Evolutionary conservation across 202 grass and related monocot species (phyloP).

Genomic region (Eragrostis tef): DNA sequence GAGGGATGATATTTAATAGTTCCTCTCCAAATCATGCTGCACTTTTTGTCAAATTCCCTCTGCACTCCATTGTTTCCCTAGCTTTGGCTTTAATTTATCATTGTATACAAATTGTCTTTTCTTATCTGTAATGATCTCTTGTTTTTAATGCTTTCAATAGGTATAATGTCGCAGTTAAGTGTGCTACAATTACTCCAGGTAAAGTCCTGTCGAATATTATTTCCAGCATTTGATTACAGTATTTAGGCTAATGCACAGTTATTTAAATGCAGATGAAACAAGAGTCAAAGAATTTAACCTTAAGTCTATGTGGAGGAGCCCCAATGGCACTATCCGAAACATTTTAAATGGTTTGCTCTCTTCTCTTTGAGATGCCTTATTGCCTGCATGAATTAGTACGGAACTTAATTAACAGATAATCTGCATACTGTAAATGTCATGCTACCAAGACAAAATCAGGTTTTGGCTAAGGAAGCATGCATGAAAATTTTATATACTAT

Average conservation of each 20-base stretch:
- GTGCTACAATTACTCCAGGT: conserved; percentile 94
- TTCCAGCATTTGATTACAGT: conserved; percentile 24
- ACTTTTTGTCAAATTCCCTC: neutral
- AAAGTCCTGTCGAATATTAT: conserved; percentile 41
- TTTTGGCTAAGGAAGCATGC: neutral
- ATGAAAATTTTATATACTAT: neutral
- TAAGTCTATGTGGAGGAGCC: conserved; percentile 94
- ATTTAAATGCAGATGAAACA: conserved; percentile 69
- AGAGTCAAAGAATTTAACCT: conserved; percentile 89
- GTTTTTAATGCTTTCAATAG: conserved; percentile 45
- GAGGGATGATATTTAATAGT: neutral
- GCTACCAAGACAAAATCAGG: neutral
- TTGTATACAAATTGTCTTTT: conserved; percentile 20
- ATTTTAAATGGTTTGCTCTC: conserved; percentile 75
- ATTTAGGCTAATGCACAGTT: conserved; percentile 11
- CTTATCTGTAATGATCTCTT: conserved; percentile 14
- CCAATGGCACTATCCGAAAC: conserved; percentile 91
- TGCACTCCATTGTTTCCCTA: neutral
- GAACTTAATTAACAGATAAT: conserved; percentile 1
- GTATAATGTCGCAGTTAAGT: conserved; percentile 94
- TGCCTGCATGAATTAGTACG: neutral
- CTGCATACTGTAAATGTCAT: neutral
- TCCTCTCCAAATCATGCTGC: neutral
- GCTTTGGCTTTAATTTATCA: neutral
- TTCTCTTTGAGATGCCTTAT: conserved; percentile 34